Evolutionary conservation across 2,329 filamentous ascomycete genomes (phyloP).

Genomic region (Harringtonia lauricola): DNA sequence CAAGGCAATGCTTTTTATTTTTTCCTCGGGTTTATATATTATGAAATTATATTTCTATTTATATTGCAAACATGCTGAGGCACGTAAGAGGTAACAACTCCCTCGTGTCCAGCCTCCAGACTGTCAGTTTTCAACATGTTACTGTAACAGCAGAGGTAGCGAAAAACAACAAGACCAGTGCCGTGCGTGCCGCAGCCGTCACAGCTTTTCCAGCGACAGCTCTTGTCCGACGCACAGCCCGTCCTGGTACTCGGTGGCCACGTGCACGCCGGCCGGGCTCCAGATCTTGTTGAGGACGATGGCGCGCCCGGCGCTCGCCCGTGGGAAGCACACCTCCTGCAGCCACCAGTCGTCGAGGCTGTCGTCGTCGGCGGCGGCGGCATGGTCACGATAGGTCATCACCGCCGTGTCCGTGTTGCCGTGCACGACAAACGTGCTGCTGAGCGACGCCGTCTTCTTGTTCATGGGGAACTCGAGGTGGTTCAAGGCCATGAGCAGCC

Average conservation of each 20-base stretch:
- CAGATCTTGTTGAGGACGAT: conserved; percentile 39
- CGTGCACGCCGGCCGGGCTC: conserved; percentile 40
- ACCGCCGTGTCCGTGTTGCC: conserved; percentile 35
- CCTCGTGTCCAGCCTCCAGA: too few species aligned
- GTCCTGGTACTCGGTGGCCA: conserved; percentile 45
- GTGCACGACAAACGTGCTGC: conserved; percentile 41
- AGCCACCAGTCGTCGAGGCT: conserved; percentile 35
- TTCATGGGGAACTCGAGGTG: conserved; percentile 32
- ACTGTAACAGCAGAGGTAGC: too few species aligned
- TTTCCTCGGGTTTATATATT: too few species aligned
- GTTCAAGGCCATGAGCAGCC: conserved; percentile 38
- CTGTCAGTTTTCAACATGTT: too few species aligned
- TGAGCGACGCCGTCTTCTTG: conserved; percentile 32
- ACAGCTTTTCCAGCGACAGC: too few species aligned
- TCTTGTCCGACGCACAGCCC: conserved; percentile 27
- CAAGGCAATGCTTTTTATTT: too few species aligned
- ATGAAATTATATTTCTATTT: too few species aligned
- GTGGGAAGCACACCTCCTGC: conserved; percentile 38
- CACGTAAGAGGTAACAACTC: too few species aligned
- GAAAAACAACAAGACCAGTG: too few species aligned
- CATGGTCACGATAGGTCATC: conserved; percentile 22
- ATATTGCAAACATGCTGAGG: too few species aligned
- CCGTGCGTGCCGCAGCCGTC: too few species aligned
- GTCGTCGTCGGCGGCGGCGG: conserved; percentile 13
- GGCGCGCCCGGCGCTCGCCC: conserved; percentile 32